Evolutionary conservation across 331 rosid species (phyloP).

Genomic region (Spiraea crenata): DNA sequence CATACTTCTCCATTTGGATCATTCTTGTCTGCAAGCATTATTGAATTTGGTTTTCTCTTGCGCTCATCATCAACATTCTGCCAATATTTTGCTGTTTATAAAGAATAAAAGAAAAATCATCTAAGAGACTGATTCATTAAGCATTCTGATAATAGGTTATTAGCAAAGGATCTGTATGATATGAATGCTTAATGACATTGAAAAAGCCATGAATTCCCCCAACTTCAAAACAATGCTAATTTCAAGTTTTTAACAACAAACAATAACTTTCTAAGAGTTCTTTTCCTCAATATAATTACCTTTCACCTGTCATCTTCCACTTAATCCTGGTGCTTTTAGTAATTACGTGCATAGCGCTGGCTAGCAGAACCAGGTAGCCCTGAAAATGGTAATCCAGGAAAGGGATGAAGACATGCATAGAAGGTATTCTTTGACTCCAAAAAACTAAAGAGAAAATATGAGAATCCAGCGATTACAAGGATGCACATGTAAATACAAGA

Average conservation of each 20-base stretch:
- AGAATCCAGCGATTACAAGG: background rate
- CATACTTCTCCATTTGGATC: conserved; percentile 98
- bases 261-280: conserved; percentile 8
- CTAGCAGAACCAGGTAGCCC: conserved; percentile 83
- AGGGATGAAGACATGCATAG: conserved; percentile 9
- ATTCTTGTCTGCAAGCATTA: conserved; percentile 97
- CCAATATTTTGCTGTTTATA: conserved; percentile 78
- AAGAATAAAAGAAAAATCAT: conserved; percentile 23
- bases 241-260: background rate
- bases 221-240: background rate
- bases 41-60: conserved; percentile 76
- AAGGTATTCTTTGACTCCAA: background rate
- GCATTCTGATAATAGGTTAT: background rate
- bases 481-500: background rate
- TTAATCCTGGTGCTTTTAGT: conserved; percentile 57
- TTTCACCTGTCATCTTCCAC: conserved; percentile 87
- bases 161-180: background rate
- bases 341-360: conserved; percentile 91
- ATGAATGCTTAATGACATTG: background rate
- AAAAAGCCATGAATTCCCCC: background rate
- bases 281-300: conserved; percentile 42
- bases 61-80: conserved; percentile 75
- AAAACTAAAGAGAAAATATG: background rate
- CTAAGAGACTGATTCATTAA: too few relatives aligned
- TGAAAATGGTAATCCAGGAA: conserved; percentile 34